Conservation (phyloP, 441 rosid genomes). For the Mallotus repandus region DNA sequence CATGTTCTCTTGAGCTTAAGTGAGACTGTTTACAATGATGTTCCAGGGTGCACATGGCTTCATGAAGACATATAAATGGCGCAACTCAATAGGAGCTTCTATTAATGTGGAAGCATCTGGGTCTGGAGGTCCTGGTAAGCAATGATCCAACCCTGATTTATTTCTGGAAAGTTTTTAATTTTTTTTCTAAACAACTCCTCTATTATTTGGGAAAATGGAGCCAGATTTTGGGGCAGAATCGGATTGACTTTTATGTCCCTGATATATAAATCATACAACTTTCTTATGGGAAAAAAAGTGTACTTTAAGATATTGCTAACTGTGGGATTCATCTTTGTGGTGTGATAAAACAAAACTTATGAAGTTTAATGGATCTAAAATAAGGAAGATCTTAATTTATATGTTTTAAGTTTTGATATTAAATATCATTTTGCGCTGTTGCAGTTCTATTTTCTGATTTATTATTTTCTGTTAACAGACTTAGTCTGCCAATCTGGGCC, state of each 20-base stretch:
- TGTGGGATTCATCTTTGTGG: background rate
- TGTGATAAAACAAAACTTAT: slow-evolving; percentile 1
- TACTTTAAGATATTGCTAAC: background rate
- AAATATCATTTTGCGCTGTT: slow-evolving; percentile 2
- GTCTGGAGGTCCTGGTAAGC: slow-evolving; percentile 84
- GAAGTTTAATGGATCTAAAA: slow-evolving; percentile 5
- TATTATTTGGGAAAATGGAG: background rate
- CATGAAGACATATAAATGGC: slow-evolving; percentile 84
- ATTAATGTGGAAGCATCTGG: slow-evolving; percentile 99
- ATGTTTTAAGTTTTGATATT: slow-evolving; percentile 1
- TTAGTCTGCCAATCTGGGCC: slow-evolving; percentile 99
- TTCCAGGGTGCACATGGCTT: slow-evolving; percentile 97
- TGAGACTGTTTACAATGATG: slow-evolving; percentile 20
- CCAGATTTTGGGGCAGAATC: slow-evolving; percentile 1
- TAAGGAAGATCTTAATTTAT: slow-evolving; percentile 5
- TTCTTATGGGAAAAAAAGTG: background rate
- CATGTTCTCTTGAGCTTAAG: slow-evolving; percentile 19
- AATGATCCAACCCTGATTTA: slow-evolving; percentile 19
- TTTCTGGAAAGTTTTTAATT: slow-evolving; percentile 13
- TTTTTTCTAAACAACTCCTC: background rate
- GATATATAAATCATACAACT: slow-evolving; percentile 1
- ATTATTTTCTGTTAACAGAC: slow-evolving; percentile 50
- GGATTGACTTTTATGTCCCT: background rate
- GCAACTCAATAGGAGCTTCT: slow-evolving; percentile 81
- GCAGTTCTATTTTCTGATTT: slow-evolving; percentile 8